Percentiles rank a stretch among this genome's conserved stretches.
phyloP scores from a whole-genome alignment of 257 asterid genomes.

The Solanum ossicruentum region DNA sequence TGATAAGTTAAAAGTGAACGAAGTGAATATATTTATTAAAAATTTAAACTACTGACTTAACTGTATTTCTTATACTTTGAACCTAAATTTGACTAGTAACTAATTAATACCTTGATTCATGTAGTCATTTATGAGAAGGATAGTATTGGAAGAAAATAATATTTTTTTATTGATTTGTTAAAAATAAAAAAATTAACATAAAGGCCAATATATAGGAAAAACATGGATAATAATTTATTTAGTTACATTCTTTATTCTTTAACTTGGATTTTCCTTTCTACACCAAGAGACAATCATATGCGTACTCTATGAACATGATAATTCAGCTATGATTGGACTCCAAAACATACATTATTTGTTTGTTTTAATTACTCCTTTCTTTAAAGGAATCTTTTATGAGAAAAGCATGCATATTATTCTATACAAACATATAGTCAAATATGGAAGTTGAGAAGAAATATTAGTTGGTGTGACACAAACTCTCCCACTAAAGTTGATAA shows the following conservation, averaged over 20 bases:
- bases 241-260: slow-evolving; percentile 23
- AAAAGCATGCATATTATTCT: background rate
- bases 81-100: background rate
- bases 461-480: background rate
- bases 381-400: background rate
- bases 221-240: background rate
- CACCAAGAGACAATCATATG: background rate
- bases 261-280: slow-evolving; percentile 15
- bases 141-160: background rate
- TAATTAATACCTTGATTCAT: no score
- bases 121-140: no score
- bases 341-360: background rate
- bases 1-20: no score
- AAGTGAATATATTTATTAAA: no score
- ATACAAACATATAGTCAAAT: background rate
- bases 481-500: background rate
- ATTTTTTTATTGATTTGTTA: background rate
- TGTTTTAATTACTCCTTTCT: background rate
- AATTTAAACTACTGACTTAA: background rate
- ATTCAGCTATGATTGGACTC: background rate
- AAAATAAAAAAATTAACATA: background rate
- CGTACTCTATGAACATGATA: background rate
- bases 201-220: no score
- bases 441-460: background rate
- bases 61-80: background rate